Conservation (phyloP, 2,329 filamentous ascomycete species). For the Ceratocystis diversiconidia region DNA sequence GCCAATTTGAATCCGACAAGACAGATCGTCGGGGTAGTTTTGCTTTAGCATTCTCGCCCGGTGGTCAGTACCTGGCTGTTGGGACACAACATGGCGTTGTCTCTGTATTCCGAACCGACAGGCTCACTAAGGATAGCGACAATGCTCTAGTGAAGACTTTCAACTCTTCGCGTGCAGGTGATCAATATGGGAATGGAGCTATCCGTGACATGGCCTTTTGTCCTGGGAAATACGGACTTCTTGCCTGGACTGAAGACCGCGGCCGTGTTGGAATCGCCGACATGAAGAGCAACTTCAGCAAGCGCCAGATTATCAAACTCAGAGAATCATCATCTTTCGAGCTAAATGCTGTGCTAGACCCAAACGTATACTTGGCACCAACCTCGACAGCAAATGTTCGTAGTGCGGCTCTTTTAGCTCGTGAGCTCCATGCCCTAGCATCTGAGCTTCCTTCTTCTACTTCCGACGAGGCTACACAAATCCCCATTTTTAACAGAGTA, state of each 20-base stretch:
- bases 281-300: constrained; percentile 49
- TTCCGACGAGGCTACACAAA: background rate
- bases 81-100: constrained; percentile 72
- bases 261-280: constrained; percentile 63
- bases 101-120: constrained; percentile 52
- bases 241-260: constrained; percentile 88
- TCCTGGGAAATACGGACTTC: constrained; percentile 73
- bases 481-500: no score
- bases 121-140: constrained; percentile 30
- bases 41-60: constrained; percentile 61
- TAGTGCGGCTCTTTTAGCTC: constrained; percentile 7
- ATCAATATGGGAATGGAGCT: constrained; percentile 48
- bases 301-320: constrained; percentile 55
- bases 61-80: constrained; percentile 56
- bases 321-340: constrained; percentile 32
- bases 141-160: constrained; percentile 62
- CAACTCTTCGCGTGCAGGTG: constrained; percentile 57
- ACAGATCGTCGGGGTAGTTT: constrained; percentile 55
- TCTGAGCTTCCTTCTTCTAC: background rate
- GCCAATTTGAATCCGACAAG: constrained; percentile 40
- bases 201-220: constrained; percentile 87
- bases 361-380: no score
- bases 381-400: background rate
- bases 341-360: background rate
- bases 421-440: background rate